Evolutionary conservation across 1,139 yeast genomes (phyloP), one percentile per base, ranked within the genome.

Genomic region (Pichia sp.): DNA sequence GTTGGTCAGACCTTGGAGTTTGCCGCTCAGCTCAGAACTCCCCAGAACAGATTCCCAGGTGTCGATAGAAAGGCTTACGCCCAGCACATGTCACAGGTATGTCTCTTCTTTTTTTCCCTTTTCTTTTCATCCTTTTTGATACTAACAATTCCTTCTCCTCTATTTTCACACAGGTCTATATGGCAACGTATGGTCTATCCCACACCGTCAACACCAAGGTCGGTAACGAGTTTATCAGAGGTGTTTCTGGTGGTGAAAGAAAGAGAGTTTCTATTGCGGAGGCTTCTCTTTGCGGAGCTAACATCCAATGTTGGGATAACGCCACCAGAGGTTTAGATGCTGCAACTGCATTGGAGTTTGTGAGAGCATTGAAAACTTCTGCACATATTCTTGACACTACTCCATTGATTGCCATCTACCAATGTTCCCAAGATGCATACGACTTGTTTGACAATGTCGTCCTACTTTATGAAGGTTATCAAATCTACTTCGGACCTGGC

Each of bases 401-500:
- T 23, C 82, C 90, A 1, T 73, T 86, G 50, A 85, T 87, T 61
- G 91, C 96, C 42, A 84, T 88, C 55, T 88, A 87, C 67, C 96
- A 87, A 71, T 87, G 90, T 66, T 84, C 90, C 21, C 90, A 85
- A 69, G 87, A 83, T 64, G 86, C 88, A 53, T 87, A 86, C 63
- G 86, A 85, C 56, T 69, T 84, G 55, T 87, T 87, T 63, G 91
- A 87, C 68, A 85, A 85, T 58, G 95, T 84, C n/a, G 71, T 80
- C 45, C 78, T 88, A 19, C 72, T 88, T 44, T 87, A 87, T 66
- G 88, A 85, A 62, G 96, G 96, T 52, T 77, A 83, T 63, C 95
- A 88, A 69, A 86, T 89, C 55, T 88, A 66, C 70, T 87, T 72
- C 64, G 96, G 96, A 56, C 74, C 78, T 41, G 78, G 82, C 16